Percentiles rank a stretch among this genome's conserved stretches.
Evolutionary conservation across 257 asterid species (phyloP).

Genomic region (Craterostigma plantagineum): DNA sequence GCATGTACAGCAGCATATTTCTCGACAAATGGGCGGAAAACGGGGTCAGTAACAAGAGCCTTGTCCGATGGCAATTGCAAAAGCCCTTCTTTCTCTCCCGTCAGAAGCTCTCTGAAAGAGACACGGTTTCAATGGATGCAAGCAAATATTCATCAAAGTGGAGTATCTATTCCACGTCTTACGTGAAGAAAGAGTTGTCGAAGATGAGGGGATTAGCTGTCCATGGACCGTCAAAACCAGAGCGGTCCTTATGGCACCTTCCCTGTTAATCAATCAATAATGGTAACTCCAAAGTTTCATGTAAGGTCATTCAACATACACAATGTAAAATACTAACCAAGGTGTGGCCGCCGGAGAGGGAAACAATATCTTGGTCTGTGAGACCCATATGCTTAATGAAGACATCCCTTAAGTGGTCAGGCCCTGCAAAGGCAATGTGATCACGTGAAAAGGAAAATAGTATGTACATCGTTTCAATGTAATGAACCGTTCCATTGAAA

Average conservation of each 20-base stretch:
- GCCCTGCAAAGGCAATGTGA: background rate
- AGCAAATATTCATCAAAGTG: too few species aligned
- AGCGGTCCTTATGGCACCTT: constrained; percentile 3
- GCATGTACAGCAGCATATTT: constrained; percentile 62
- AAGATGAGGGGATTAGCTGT: constrained; percentile 3
- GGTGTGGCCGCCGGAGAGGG: constrained; percentile 5
- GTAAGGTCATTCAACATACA: too few species aligned
- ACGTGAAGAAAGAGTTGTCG: constrained; percentile 4
- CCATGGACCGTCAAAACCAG: constrained; percentile 5
- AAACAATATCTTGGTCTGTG: background rate
- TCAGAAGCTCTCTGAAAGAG: constrained; percentile 36
- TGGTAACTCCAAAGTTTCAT: too few species aligned
- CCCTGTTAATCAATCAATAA: too few species aligned
- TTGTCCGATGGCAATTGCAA: constrained; percentile 62
- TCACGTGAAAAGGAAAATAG: too few species aligned
- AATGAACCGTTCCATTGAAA: too few species aligned
- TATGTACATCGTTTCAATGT: too few species aligned
- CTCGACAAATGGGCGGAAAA: constrained; percentile 31
- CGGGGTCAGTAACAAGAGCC: constrained; percentile 41
- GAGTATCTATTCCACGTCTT: constrained; percentile 5
- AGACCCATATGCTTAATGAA: constrained; percentile 1
- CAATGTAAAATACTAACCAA: background rate
- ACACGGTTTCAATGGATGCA: background rate
- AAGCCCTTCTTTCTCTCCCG: constrained; percentile 45
- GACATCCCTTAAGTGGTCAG: constrained; percentile 3